Percentiles rank a stretch among this genome's conserved stretches.
phyloP scores from a whole-genome alignment of 2,329 filamentous ascomycete species.

The Ceratocystiopsis minuta region DNA sequence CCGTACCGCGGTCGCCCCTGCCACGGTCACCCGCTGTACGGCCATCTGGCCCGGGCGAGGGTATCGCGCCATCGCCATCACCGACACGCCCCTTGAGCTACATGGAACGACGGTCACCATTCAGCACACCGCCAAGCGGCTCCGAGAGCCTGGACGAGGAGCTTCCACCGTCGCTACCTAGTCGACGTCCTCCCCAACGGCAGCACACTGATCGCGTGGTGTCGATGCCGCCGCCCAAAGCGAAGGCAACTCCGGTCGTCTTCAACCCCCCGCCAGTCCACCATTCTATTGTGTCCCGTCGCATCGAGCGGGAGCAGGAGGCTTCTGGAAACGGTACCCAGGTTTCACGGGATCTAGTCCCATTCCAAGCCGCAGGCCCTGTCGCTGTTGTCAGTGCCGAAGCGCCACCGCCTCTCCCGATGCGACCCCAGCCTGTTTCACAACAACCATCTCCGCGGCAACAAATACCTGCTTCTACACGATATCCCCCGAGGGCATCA shows the following conservation, averaged over 20 bases:
- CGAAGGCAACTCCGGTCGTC: conserved; percentile 11
- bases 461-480: conserved; percentile 1
- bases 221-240: conserved; percentile 1
- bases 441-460: conserved; percentile 9
- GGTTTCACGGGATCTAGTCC: too few species aligned
- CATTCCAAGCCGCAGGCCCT: too few species aligned
- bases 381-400: neutral
- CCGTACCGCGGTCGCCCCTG: too few species aligned
- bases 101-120: conserved; percentile 47
- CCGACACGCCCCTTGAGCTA: too few species aligned
- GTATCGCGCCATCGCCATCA: neutral
- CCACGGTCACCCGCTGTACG: too few species aligned
- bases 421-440: conserved; percentile 24
- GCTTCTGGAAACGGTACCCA: too few species aligned
- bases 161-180: conserved; percentile 30
- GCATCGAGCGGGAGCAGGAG: conserved; percentile 21
- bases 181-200: conserved; percentile 26
- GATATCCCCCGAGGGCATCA: too few species aligned
- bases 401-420: conserved; percentile 28
- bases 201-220: conserved; percentile 7
- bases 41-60: too few species aligned
- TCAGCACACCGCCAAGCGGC: conserved; percentile 70
- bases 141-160: conserved; percentile 38
- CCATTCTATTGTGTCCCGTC: conserved; percentile 25
- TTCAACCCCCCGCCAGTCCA: conserved; percentile 38